Evolutionary conservation across 2,329 filamentous ascomycete species (phyloP), one percentile per base, ranked within the genome.

Genomic region (Hypoxylon sp.): DNA sequence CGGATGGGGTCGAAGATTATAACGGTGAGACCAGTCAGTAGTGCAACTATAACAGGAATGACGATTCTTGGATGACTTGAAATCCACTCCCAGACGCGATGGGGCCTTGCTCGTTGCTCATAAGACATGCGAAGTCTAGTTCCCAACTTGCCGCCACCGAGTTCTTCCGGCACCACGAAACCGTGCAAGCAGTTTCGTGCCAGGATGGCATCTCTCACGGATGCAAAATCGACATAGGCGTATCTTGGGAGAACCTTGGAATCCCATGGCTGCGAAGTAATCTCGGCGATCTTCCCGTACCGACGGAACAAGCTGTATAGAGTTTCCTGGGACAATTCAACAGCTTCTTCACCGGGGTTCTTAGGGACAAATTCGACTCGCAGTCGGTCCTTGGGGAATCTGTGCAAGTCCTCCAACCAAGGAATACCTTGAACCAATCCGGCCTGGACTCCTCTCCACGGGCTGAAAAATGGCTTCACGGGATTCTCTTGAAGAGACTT

Each of bases 141-240:
- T 1, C 93, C 92, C 24, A 83, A 82, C 73, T 91, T 92, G 3
- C 93, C 93, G 47, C 93, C 93, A 3, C 92, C 93, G 44, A 87
- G 81, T 24, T 88, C 83, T 73, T 93, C 91, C 0, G 85, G 79
- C 1, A 97, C 88, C 2, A 90, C 84, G 67, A 92, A 92, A 0
- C 95, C 94, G 78, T 99, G 96, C 81, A 98, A 86, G 75, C 95
- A 98, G 75, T 97, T 97, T 73, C 93, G 91, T 0, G 94, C 94
- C 88, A 96, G 93, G 61, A 97, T 91, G 6, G 94, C 91, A 75
- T 92, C 91, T 37, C 92, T 87, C 13, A 92, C 85, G 6, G 87
- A 85, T 1, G 88, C 84, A 74, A 96, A 98, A 75, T 94, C 92
- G 21, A 98, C 80, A 58, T 89, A 88, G 0, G 94, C 94, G 79